Percentiles rank a stretch among this genome's conserved stretches.
Conservation (phyloP, 768 basidiomycete genomes). For the Russula dissimulans region DNA sequence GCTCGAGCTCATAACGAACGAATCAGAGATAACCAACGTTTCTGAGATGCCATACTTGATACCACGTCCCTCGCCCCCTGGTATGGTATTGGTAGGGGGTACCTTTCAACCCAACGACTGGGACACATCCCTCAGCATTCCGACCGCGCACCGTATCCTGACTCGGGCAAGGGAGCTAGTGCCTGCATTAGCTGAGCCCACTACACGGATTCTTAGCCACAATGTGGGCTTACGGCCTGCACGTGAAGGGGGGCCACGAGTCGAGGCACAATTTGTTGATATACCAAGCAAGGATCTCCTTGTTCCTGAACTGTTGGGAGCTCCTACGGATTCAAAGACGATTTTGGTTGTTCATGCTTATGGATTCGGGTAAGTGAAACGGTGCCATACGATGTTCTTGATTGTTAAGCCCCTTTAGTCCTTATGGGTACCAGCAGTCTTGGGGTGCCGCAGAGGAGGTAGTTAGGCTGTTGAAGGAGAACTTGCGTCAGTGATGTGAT, state of each 20-base stretch:
- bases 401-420: conserved; percentile 8
- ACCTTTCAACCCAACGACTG: conserved; percentile 42
- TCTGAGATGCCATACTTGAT: conserved; percentile 47
- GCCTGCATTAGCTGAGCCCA: conserved; percentile 28
- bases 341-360: conserved; percentile 47
- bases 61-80: conserved; percentile 42
- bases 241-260: conserved; percentile 44
- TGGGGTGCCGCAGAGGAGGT: conserved; percentile 26
- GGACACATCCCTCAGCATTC: conserved; percentile 40
- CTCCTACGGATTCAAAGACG: conserved; percentile 19
- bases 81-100: conserved; percentile 47
- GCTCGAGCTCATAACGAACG: background rate
- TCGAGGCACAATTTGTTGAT: conserved; percentile 39
- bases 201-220: conserved; percentile 39
- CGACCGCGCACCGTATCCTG: conserved; percentile 37
- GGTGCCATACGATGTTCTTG: conserved; percentile 14
- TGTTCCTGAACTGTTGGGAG: conserved; percentile 16
- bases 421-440: conserved; percentile 25
- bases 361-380: conserved; percentile 42
- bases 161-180: conserved; percentile 34
- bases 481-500: conserved; percentile 1
- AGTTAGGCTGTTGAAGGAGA: conserved; percentile 16
- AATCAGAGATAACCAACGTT: background rate
- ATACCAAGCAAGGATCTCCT: conserved; percentile 28
- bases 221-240: conserved; percentile 53